phyloP scores from a whole-genome alignment of 2,329 filamentous ascomycete genomes.

The Aspergillus melleus region DNA sequence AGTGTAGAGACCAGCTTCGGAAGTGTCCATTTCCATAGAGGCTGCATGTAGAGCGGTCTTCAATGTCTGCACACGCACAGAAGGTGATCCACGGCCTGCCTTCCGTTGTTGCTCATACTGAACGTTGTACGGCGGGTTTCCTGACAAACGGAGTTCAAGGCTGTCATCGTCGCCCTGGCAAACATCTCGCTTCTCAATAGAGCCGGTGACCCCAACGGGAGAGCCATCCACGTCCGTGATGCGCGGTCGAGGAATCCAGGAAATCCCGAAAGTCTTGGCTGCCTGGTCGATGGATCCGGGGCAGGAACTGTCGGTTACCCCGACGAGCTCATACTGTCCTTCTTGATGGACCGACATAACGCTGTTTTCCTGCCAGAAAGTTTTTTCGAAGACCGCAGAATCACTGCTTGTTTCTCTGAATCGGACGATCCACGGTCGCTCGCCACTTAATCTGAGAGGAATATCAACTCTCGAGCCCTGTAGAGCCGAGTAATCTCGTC shows the following conservation, averaged over 20 bases:
- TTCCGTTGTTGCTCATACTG: slow-evolving; percentile 79
- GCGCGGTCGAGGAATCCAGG: slow-evolving; percentile 80
- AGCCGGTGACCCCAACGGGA: slow-evolving; percentile 52
- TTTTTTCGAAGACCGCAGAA: slow-evolving; percentile 51
- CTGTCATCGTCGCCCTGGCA: slow-evolving; percentile 94
- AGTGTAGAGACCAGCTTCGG: slow-evolving; percentile 76
- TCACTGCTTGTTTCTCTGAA: slow-evolving; percentile 68
- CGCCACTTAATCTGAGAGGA: slow-evolving; percentile 81
- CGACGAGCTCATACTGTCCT: slow-evolving; percentile 77
- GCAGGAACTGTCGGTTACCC: slow-evolving; percentile 76
- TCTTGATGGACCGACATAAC: slow-evolving; percentile 63
- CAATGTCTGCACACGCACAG: slow-evolving; percentile 68
- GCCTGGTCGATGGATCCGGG: slow-evolving; percentile 75
- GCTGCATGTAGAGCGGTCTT: slow-evolving; percentile 75
- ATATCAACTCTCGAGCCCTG: slow-evolving; percentile 73
- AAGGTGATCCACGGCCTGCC: slow-evolving; percentile 64
- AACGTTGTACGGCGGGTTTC: slow-evolving; percentile 78
- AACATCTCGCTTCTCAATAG: slow-evolving; percentile 74
- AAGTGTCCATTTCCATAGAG: slow-evolving; percentile 82
- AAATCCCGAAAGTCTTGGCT: slow-evolving; percentile 74
- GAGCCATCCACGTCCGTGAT: slow-evolving; percentile 58
- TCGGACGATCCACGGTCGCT: slow-evolving; percentile 77
- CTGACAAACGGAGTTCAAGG: slow-evolving; percentile 76
- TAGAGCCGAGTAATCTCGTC: slow-evolving; percentile 70
- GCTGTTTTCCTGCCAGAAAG: slow-evolving; percentile 62